Conservation (phyloP, 225 moss, liverwort and hornwort species). For the Physcomitrellopsis africana region DNA sequence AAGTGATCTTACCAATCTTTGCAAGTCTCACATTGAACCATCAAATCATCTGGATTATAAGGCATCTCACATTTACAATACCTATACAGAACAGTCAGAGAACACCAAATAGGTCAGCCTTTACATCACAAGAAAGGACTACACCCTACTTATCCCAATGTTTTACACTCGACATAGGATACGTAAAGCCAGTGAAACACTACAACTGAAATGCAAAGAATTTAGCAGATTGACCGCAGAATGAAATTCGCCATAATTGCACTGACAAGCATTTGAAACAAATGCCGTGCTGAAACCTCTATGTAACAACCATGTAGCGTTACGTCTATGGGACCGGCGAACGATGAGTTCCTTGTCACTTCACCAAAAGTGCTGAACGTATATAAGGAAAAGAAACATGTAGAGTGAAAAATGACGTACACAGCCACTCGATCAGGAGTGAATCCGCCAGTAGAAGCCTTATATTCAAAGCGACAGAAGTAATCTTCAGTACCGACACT, state of each 20-base stretch:
- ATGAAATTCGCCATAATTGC: neutral
- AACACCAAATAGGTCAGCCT: slow-evolving; percentile 24
- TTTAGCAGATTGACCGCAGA: neutral
- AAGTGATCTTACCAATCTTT: slow-evolving; percentile 74
- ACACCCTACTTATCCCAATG: neutral
- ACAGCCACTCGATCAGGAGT: no score
- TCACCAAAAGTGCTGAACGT: neutral
- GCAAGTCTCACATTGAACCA: slow-evolving; percentile 89
- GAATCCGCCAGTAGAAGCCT: no score
- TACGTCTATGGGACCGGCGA: neutral
- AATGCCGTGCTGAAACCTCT: neutral
- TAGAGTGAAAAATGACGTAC: no score
- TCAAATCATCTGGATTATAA: slow-evolving; percentile 90
- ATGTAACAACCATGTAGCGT: neutral
- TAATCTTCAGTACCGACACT: no score
- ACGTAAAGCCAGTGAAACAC: slow-evolving; percentile 8
- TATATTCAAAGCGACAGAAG: no score
- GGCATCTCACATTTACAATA: slow-evolving; percentile 97
- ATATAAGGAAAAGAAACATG: neutral
- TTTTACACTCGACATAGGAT: slow-evolving; percentile 4
- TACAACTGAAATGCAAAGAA: slow-evolving; percentile 1
- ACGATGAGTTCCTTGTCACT: neutral
- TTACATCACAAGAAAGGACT: neutral
- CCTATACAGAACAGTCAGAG: slow-evolving; percentile 45
- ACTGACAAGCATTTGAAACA: neutral